Base-by-base conservation (phyloP, 1,284 basidiomycete genomes). In the Trametes hirsuta region DNA sequence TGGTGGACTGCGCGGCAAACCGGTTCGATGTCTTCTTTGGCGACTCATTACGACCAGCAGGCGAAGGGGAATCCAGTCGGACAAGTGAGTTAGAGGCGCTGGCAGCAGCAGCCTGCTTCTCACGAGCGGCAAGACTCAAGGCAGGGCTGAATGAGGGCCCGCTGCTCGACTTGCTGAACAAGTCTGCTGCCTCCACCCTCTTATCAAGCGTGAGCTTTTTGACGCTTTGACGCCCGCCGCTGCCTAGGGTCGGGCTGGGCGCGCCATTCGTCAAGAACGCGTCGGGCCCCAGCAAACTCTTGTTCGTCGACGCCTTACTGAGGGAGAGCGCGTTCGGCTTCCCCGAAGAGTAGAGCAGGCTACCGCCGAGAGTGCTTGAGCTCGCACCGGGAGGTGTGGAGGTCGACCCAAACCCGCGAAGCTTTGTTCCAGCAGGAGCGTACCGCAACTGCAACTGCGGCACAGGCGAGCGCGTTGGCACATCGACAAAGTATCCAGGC, bases 121-220 rank as follows among this genome's bases (percentile, higher is more conserved):
- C 89, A 39, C 91, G 82, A 5, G 84, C 84, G 47, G 90, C 88
- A 52, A 88, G 80, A 63, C 88, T 85, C 52, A 93, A 76, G 6
- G 86, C 86, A 45, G 91, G 86, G 67, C 82, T 92, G 72, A 93
- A 93, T 0, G 82, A 81, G 51, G 90, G 80, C 69, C 85, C 90
- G 37, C 79, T 75, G 14, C 74, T 75, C 3, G 84, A 81, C 71
- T 84, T 85, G 65, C 76, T 79, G 66, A 91, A 88, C 53, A 91
- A 67, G 62, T 91, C 87, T n/a, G 82, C 76, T 14, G 88, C 81
- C 56, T 90, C 88, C 15, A 91, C 79, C 69, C 87, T 91, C 73
- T 89, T 92, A 71, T 95, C 91, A 58, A 98, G 76, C 41, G 96
- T 90, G 55, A 99, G 85, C 74, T 97, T 97, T 82, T 98, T 99